Percentiles rank a stretch among this genome's conserved stretches.
phyloP scores from a whole-genome alignment of 805 yeast species.

The Schwanniomyces pseudopolymorphus region DNA sequence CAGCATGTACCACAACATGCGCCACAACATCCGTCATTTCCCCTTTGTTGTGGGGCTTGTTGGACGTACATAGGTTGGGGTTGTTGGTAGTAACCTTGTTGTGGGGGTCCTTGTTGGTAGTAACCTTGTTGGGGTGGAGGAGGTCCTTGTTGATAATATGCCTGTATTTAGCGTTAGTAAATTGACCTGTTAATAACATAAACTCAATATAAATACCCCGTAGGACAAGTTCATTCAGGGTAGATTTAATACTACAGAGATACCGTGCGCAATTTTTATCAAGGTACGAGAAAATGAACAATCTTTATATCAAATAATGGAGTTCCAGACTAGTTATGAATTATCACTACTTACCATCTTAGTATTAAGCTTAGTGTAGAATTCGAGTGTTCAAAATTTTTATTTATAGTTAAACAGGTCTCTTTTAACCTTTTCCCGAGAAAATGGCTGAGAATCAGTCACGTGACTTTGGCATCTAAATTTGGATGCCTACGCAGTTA shows the following conservation, averaged over 20 bases:
- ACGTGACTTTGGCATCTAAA: neutral
- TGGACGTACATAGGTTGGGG: slow-evolving; percentile 46
- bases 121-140: slow-evolving; percentile 22
- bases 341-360: neutral
- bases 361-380: neutral
- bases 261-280: no score
- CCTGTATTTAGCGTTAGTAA: neutral
- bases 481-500: no score
- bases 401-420: neutral
- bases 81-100: slow-evolving; percentile 36
- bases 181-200: no score
- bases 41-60: slow-evolving; percentile 29
- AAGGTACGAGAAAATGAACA: no score
- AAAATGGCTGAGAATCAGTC: neutral
- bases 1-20: slow-evolving; percentile 35
- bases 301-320: no score
- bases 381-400: neutral
- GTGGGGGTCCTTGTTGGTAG: slow-evolving; percentile 20
- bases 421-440: neutral
- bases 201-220: no score
- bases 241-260: no score
- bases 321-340: no score
- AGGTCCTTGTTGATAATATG: slow-evolving; percentile 22
- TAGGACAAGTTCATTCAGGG: no score
- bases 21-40: slow-evolving; percentile 34